Evolutionary conservation across 345 rosid species (phyloP).

Genomic region (Mercurialis annua): DNA sequence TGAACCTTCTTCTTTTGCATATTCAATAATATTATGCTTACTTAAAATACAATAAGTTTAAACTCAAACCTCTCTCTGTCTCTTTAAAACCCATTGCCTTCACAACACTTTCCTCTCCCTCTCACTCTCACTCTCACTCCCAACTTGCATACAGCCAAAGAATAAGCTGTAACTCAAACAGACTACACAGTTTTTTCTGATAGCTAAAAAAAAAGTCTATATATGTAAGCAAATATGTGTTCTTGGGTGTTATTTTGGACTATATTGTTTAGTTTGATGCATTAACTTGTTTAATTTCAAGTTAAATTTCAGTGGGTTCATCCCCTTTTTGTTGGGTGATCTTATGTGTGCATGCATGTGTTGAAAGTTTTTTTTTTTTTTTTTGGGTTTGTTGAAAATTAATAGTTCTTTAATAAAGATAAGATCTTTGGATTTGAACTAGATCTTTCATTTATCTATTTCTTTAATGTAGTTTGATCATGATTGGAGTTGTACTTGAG

Average conservation of each 20-base stretch:
- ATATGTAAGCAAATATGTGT: background rate
- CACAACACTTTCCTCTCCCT: no score
- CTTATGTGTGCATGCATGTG: slow-evolving; percentile 31
- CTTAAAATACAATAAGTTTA: no score
- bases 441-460: background rate
- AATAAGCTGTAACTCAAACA: background rate
- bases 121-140: no score
- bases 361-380: slow-evolving; percentile 11
- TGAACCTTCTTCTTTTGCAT: no score
- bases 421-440: no score
- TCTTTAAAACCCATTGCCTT: background rate
- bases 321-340: background rate
- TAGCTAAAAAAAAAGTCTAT: no score
- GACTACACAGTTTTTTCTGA: background rate
- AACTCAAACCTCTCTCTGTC: background rate
- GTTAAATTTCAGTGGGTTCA: slow-evolving; percentile 7
- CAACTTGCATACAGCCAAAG: slow-evolving; percentile 3
- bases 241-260: background rate
- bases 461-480: background rate
- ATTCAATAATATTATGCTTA: no score
- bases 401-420: no score
- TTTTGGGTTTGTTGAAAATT: no score
- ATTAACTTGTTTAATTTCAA: slow-evolving; percentile 11
- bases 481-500: background rate
- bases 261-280: slow-evolving; percentile 18